phyloP scores from a whole-genome alignment of 2,329 filamentous ascomycete species.

The Scortechinia acanthostroma region DNA sequence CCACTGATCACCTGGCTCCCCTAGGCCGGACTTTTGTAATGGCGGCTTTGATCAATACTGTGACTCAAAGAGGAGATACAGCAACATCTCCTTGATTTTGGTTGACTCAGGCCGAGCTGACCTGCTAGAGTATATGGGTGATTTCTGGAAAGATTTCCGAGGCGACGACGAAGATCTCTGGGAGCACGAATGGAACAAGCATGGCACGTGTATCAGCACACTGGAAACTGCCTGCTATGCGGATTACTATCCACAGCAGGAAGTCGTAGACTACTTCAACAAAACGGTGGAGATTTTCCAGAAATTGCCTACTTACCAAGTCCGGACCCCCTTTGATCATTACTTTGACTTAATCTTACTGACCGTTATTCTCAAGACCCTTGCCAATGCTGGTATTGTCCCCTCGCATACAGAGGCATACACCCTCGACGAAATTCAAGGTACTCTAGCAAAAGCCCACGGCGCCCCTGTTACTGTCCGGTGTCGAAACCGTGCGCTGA shows the following conservation, averaged over 20 bases:
- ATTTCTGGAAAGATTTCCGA: constrained; percentile 65
- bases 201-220: constrained; percentile 68
- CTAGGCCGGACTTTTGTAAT: constrained; percentile 57
- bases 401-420: constrained; percentile 50
- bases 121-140: constrained; percentile 58
- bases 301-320: constrained; percentile 50
- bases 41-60: constrained; percentile 64
- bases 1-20: neutral
- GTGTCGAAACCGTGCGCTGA: constrained; percentile 37
- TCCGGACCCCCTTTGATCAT: neutral
- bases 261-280: constrained; percentile 65
- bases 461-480: constrained; percentile 49
- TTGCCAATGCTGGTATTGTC: constrained; percentile 53
- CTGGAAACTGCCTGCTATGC: constrained; percentile 61
- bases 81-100: constrained; percentile 59
- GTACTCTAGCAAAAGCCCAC: constrained; percentile 41
- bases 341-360: too few species aligned
- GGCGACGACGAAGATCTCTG: constrained; percentile 61
- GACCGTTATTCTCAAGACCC: constrained; percentile 32
- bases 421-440: constrained; percentile 46
- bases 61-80: constrained; percentile 51
- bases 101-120: constrained; percentile 28
- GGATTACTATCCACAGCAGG: constrained; percentile 48
- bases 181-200: constrained; percentile 71
- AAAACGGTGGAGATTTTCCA: constrained; percentile 61